Conservation (phyloP, 2,329 filamentous ascomycete species). For the Biscogniauxia marginata region DNA sequence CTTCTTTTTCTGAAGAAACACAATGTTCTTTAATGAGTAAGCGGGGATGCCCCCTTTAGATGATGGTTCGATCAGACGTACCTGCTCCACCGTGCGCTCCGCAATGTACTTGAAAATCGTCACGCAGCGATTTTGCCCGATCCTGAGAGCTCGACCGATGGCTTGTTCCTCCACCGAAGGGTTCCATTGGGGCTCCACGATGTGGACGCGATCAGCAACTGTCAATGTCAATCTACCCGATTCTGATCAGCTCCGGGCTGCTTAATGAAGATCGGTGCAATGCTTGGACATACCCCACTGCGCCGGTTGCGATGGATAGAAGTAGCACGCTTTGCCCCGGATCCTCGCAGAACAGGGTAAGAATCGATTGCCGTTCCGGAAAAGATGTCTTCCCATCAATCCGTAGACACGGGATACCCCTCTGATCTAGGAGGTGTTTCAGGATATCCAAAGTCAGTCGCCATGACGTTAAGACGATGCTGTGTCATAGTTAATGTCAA, state of each 20-base stretch:
- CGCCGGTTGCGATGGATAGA: constrained; percentile 31
- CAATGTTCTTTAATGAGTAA: background rate
- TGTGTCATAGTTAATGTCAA: too few species aligned
- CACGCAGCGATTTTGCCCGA: constrained; percentile 25
- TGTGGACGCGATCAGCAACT: constrained; percentile 30
- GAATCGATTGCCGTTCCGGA: constrained; percentile 5
- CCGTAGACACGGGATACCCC: constrained; percentile 15
- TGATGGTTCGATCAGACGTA: background rate
- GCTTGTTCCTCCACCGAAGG: constrained; percentile 35
- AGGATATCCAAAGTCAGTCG: background rate
- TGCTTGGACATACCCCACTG: constrained; percentile 28
- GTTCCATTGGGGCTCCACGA: constrained; percentile 37
- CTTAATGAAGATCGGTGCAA: background rate
- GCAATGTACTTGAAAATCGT: constrained; percentile 8
- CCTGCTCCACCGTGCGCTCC: constrained; percentile 9
- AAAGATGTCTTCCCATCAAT: constrained; percentile 6
- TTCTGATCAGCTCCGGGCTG: background rate
- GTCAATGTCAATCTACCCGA: constrained; percentile 27
- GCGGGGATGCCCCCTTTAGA: background rate
- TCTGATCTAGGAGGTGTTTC: constrained; percentile 12
- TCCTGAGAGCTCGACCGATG: constrained; percentile 31
- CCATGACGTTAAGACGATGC: constrained; percentile 2
- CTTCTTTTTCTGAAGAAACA: background rate
- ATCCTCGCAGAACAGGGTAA: constrained; percentile 13
- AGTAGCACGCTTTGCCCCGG: constrained; percentile 28